These are phyloP conservation scores for Neurospora sublineolata DNA, from an alignment of 495 filamentous ascomycete species.

Conservation along the genomic window DNA sequence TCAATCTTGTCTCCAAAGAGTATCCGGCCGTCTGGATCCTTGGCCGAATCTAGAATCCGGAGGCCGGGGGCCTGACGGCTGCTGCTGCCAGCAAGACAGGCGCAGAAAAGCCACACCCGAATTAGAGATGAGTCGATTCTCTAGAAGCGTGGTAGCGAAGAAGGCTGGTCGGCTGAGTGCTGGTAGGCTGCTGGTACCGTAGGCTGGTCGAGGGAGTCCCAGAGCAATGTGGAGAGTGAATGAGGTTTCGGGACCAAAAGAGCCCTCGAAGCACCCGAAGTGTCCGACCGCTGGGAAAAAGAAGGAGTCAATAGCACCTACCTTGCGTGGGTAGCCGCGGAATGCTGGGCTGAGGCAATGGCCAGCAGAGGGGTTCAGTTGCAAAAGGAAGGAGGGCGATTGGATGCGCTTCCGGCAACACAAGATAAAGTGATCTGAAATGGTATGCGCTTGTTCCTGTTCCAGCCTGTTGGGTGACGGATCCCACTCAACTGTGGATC, in stretches of 20 bases:
- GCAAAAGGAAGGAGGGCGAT: background rate
- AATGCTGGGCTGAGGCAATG: background rate
- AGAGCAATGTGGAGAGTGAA: background rate
- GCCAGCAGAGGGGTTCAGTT: background rate
- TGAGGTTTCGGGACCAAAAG: background rate
- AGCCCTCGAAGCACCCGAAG: background rate
- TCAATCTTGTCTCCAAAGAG: background rate
- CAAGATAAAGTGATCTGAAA: background rate
- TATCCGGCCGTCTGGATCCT: background rate
- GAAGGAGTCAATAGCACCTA: background rate
- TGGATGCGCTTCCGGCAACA: background rate
- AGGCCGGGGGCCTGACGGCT: background rate
- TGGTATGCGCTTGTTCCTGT: background rate
- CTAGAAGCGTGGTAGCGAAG: background rate
- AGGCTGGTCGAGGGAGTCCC: background rate
- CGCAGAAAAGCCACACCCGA: background rate
- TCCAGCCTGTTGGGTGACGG: background rate
- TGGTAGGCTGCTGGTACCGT: background rate
- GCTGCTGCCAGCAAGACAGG: background rate
- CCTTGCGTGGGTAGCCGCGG: background rate
- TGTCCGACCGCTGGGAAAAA: background rate
- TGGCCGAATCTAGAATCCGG: background rate
- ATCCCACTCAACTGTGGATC: background rate
- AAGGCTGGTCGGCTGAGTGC: background rate
- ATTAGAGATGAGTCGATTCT: background rate